Evolutionary conservation across 345 rosid genomes (phyloP).

Genomic region (Anacardium occidentale): DNA sequence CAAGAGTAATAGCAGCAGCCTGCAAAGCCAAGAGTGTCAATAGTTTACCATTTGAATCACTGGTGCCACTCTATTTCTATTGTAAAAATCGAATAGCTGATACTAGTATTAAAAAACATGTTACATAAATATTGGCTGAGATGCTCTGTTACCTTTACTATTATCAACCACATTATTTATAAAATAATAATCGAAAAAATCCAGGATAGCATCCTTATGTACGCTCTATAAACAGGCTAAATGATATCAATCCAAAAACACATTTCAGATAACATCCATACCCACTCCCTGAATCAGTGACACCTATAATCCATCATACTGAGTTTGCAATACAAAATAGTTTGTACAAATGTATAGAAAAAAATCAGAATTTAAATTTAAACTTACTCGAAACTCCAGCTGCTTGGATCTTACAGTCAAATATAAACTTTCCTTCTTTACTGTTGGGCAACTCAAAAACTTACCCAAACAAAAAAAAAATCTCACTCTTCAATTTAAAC

Average conservation of each 20-base stretch:
- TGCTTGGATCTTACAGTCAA: background rate
- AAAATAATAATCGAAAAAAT: background rate
- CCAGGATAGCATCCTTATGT: background rate
- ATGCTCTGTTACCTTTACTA: background rate
- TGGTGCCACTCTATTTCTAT: background rate
- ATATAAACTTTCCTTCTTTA: background rate
- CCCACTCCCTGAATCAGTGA: background rate
- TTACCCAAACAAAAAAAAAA: background rate
- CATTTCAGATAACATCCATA: background rate
- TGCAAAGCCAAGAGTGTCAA: conserved; percentile 35
- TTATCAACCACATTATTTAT: background rate
- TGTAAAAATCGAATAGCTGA: background rate
- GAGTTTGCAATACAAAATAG: background rate
- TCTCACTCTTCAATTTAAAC: background rate
- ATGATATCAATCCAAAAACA: background rate
- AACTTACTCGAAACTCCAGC: background rate
- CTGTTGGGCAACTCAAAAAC: background rate
- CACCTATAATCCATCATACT: background rate
- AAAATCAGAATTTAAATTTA: too few relatives aligned
- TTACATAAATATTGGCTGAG: background rate
- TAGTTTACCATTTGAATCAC: background rate
- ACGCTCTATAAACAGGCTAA: background rate
- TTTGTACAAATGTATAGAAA: too few relatives aligned
- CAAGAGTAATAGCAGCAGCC: conserved; percentile 57
- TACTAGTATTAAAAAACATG: background rate